Base-by-base conservation (phyloP, 345 rosid genomes). In the Eucalyptus sp. region DNA sequence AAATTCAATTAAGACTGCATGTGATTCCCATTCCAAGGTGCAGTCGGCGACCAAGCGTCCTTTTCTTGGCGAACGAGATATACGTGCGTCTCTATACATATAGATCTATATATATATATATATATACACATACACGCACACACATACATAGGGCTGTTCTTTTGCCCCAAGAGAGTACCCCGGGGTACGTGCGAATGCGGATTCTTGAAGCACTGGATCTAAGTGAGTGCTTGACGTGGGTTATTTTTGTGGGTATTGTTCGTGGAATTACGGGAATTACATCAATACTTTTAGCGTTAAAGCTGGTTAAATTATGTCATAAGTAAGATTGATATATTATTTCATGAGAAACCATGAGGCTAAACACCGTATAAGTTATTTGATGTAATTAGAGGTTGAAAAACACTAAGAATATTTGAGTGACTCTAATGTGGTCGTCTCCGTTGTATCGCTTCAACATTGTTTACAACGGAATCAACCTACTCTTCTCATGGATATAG, bases 261-360 rank as follows among this genome's bases (percentile, higher is more conserved):
- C 13, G 29, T 22, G 62, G 29, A 56, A 56, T 22, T 10, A 56
- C 0, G 6, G 13, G 29, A 56, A 56, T 22, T 56, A 56, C 62
- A 24, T 56, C 29, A 24, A 56, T 56, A 22, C 4, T 56, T 56
- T 56, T 24, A 56, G 13, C 10, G 29, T 24, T 56, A 24, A 24
- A 56, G 27, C 62, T 4, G 0, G 62, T 56, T 1, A 56, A 56
- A 56, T 56, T 6, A 22, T 56, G 62, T 56, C 62, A 56, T 24
- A 56, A 56, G 27, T 56, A 13, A 56, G 62, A 56, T 0, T 10
- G 0, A 24, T 0, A 56, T 24, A 56, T 24, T 24, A 56, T 56
- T 56, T 56, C 3, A 0, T 10, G 29, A 56, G 2, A 0, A 10
- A 56, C 0, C 0, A 0, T 2, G 13, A 24, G 13, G 1, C 1